Evolutionary conservation across 2,329 filamentous ascomycete species (phyloP).

Genomic region (Blastomyces percursus): DNA sequence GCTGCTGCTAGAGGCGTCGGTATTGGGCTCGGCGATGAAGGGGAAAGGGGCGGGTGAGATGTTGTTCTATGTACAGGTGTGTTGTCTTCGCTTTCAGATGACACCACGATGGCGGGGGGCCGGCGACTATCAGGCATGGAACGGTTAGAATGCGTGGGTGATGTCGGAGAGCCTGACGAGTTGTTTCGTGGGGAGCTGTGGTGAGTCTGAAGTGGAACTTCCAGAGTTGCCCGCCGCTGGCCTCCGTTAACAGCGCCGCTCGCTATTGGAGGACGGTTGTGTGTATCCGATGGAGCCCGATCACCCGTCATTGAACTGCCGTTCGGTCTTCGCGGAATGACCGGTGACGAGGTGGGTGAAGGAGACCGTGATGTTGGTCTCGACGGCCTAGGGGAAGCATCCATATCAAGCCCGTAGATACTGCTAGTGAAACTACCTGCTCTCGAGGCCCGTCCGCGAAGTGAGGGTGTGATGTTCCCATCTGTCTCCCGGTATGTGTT

Average conservation of each 20-base stretch:
- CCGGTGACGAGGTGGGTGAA: slow-evolving; percentile 14
- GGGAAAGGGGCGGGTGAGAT: background rate
- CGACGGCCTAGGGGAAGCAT: slow-evolving; percentile 14
- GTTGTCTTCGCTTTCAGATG: slow-evolving; percentile 6
- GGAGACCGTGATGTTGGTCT: slow-evolving; percentile 9
- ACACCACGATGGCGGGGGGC: slow-evolving; percentile 11
- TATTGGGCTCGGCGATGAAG: background rate
- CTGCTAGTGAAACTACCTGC: slow-evolving; percentile 31
- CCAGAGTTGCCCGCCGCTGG: slow-evolving; percentile 15
- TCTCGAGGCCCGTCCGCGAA: slow-evolving; percentile 21
- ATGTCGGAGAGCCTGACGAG: background rate
- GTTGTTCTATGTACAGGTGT: background rate
- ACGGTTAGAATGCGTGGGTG: background rate
- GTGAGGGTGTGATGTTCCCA: slow-evolving; percentile 1
- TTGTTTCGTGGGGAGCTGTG: slow-evolving; percentile 8
- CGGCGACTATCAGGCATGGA: slow-evolving; percentile 2
- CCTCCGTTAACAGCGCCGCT: background rate
- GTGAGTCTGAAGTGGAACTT: slow-evolving; percentile 16
- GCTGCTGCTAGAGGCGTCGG: background rate
- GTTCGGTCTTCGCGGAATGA: slow-evolving; percentile 10
- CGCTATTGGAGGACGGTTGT: slow-evolving; percentile 3
- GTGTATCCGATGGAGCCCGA: slow-evolving; percentile 11
- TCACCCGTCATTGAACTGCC: slow-evolving; percentile 15
- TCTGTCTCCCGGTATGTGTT: slow-evolving; percentile 17
- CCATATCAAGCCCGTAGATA: slow-evolving; percentile 19